Percentiles rank a stretch among this genome's conserved stretches.
These are phyloP conservation scores for Macrolepiota fuliginosa DNA, from an alignment of 768 basidiomycete species.

Conservation along the genomic window DNA sequence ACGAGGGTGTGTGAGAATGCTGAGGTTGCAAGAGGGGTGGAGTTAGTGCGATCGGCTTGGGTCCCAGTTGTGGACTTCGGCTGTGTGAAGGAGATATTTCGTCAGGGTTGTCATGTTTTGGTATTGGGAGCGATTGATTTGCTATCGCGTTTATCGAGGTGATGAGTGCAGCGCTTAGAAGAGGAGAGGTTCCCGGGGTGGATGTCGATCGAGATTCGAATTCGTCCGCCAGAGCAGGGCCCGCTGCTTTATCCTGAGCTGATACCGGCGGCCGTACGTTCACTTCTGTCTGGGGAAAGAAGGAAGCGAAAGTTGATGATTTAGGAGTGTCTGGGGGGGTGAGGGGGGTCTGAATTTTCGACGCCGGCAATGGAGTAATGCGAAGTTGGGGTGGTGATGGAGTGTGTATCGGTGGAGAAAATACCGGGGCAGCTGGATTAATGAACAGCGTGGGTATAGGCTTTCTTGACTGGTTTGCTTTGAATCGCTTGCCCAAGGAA, in stretches of 20 bases:
- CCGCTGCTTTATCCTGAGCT: not conserved
- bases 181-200: not conserved
- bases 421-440: slow-evolving; percentile 1
- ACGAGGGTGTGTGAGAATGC: not conserved
- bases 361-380: slow-evolving; percentile 5
- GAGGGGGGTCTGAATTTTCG: slow-evolving; percentile 28
- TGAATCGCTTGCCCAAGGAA: slow-evolving; percentile 4
- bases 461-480: not conserved
- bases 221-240: too few relatives aligned
- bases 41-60: slow-evolving; percentile 11
- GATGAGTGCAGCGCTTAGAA: slow-evolving; percentile 4
- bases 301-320: slow-evolving; percentile 9
- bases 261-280: not conserved
- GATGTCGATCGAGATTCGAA: not conserved
- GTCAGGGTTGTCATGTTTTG: not conserved
- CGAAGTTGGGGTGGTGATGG: not conserved
- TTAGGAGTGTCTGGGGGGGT: slow-evolving; percentile 33
- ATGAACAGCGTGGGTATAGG: slow-evolving; percentile 4
- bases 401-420: not conserved
- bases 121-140: slow-evolving; percentile 4
- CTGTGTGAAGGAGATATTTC: not conserved
- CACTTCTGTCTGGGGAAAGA: not conserved
- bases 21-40: slow-evolving; percentile 5
- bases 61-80: not conserved
- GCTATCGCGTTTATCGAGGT: slow-evolving; percentile 5